Evolutionary conservation across 768 basidiomycete genomes (phyloP), one percentile per base, ranked within the genome.

Genomic region (Pleurotus tuber-regium): DNA sequence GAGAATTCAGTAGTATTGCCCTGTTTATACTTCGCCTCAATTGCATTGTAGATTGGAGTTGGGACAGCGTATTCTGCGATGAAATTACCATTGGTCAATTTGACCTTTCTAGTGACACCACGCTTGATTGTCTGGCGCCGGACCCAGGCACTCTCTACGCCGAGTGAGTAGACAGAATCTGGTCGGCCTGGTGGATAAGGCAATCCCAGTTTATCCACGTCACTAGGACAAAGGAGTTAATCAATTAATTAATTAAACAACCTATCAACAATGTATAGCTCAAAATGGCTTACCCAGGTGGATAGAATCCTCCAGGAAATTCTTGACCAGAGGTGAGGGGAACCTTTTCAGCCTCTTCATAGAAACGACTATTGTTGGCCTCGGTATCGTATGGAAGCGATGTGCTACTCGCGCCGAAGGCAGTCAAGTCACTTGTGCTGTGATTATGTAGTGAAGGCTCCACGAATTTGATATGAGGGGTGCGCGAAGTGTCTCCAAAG

Each of bases 21-120:
- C 53, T 64, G 63, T 14, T 73, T 61, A 68, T 82, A 87, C 63
- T 83, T 84, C 28, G 72, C 67, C 64, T 88, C 85, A 14, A 86
- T 78, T 4, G 86, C 85, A 47, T 76, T 83, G 46, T 73, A 73
- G 31, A 88, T 79, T 0, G 85, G 80, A 0, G 79, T 77, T 1
- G 86, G 86, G 0, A 87, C 87, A 4, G 76, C 68, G 59, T 87
- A 86, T 54, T 88, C 86, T 14, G 78, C 73, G 62, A 88, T 83
- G 67, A 86, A 88, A 57, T 87, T 82, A 47, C 88, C 88, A 39
- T 85, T 77, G 9, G 84, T 88, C 38, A 90, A 77, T 61, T 84
- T 82, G 73, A 90, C 84, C 57, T 79, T 83, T 55, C 84, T 80
- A 4, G 85, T 87, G 19, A 86, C 83, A 52, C 85, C 87, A 19